Conservation (phyloP, 768 basidiomycete species). For the Omphalotus guepiniiformis region DNA sequence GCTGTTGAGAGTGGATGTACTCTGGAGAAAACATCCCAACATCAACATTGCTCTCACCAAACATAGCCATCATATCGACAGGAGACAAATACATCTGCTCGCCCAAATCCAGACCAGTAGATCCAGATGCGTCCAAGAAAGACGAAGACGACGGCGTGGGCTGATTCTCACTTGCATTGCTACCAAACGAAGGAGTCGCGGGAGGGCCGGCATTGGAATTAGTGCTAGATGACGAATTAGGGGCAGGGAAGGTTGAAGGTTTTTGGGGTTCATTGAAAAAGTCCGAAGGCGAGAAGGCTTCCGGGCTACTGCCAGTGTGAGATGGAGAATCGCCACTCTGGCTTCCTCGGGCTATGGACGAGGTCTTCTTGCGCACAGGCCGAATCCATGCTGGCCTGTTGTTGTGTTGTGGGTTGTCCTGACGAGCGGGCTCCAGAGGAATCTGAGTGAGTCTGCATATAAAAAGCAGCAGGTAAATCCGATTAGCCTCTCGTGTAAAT, state of each 20-base stretch:
- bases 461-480: neutral
- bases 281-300: constrained; percentile 59
- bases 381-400: constrained; percentile 83
- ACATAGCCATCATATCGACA: constrained; percentile 58
- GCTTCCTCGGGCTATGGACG: constrained; percentile 39
- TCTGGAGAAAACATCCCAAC: constrained; percentile 25
- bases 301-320: constrained; percentile 54
- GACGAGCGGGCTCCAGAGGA: constrained; percentile 68
- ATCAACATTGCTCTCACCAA: constrained; percentile 44
- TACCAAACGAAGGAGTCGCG: neutral
- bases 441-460: constrained; percentile 67
- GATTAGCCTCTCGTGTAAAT: constrained; percentile 4
- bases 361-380: constrained; percentile 76
- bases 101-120: constrained; percentile 21
- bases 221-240: no score
- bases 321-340: constrained; percentile 42
- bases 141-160: neutral
- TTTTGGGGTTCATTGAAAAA: constrained; percentile 51
- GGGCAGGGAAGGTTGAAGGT: neutral
- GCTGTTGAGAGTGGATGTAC: neutral
- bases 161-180: neutral
- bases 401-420: constrained; percentile 44
- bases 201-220: neutral
- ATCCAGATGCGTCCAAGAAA: constrained; percentile 4
- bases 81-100: constrained; percentile 52